Evolutionary conservation across 495 filamentous ascomycete species (phyloP).

Genomic region (Neurospora sp.): DNA sequence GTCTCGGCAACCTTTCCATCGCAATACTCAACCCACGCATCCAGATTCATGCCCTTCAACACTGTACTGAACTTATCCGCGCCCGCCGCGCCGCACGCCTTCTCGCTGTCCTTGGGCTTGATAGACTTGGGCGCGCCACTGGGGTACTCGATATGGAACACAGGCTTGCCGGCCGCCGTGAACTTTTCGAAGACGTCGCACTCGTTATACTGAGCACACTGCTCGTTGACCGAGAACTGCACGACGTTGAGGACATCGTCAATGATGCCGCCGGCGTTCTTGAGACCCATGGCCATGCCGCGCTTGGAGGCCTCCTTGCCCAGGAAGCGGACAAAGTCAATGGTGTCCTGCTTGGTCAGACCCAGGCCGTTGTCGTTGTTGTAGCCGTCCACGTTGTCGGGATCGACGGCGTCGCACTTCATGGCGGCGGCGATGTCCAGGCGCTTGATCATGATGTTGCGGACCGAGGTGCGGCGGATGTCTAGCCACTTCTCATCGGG

Average conservation of each 20-base stretch:
- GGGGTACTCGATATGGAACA: slow-evolving; percentile 68
- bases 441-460: slow-evolving; percentile 47
- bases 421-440: slow-evolving; percentile 47
- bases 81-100: slow-evolving; percentile 3
- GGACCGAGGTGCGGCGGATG: slow-evolving; percentile 43
- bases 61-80: slow-evolving; percentile 47
- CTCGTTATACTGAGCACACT: slow-evolving; percentile 48
- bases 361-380: slow-evolving; percentile 44
- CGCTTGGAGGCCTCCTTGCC: slow-evolving; percentile 41
- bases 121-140: slow-evolving; percentile 30
- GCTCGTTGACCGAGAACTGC: slow-evolving; percentile 65
- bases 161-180: slow-evolving; percentile 49
- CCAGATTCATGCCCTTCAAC: slow-evolving; percentile 53
- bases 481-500: slow-evolving; percentile 59
- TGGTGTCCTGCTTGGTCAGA: slow-evolving; percentile 44
- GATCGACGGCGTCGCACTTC: slow-evolving; percentile 62
- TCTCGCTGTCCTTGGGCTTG: slow-evolving; percentile 13
- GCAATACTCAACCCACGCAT: slow-evolving; percentile 49
- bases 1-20: slow-evolving; percentile 8
- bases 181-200: slow-evolving; percentile 50
- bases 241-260: slow-evolving; percentile 42
- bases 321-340: slow-evolving; percentile 51
- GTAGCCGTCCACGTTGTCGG: slow-evolving; percentile 64
- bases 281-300: slow-evolving; percentile 47
- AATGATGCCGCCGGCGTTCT: slow-evolving; percentile 56